Conservation (phyloP, 495 filamentous ascomycete species). For the Endocarpon pusillum region DNA sequence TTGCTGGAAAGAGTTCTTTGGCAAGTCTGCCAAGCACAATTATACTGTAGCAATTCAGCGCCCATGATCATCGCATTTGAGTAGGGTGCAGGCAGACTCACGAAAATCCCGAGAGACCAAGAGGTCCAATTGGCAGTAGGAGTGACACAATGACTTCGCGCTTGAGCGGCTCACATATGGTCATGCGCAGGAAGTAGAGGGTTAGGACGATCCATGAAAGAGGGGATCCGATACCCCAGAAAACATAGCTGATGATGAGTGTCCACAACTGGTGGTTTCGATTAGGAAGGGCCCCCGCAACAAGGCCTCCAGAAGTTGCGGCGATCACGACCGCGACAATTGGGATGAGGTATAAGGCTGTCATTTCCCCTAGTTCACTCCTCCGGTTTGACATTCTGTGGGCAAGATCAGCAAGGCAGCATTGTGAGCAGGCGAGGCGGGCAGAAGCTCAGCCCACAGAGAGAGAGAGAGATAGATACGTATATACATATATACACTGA, state of each 20-base stretch:
- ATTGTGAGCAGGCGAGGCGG: background rate
- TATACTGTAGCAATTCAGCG: slow-evolving; percentile 10
- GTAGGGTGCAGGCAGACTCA: slow-evolving; percentile 1
- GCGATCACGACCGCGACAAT: slow-evolving; percentile 33
- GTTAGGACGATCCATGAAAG: slow-evolving; percentile 28
- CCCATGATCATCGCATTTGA: background rate
- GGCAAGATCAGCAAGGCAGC: background rate
- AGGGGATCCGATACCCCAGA: slow-evolving; percentile 35
- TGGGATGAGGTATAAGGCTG: slow-evolving; percentile 35
- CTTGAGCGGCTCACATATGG: slow-evolving; percentile 28
- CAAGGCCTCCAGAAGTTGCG: slow-evolving; percentile 28
- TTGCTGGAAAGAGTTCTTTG: slow-evolving; percentile 30
- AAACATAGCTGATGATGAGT: slow-evolving; percentile 29
- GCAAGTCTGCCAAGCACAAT: slow-evolving; percentile 39
- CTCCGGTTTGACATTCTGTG: slow-evolving; percentile 4
- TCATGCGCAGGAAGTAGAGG: slow-evolving; percentile 36
- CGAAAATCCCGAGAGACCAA: slow-evolving; percentile 31
- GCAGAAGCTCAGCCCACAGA: background rate
- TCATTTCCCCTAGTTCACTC: slow-evolving; percentile 20
- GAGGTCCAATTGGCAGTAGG: slow-evolving; percentile 35
- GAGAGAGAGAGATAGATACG: slow-evolving; percentile 5
- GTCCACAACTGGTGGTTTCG: slow-evolving; percentile 27
- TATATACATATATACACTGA: too few species aligned
- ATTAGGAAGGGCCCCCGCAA: slow-evolving; percentile 26
- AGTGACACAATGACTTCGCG: slow-evolving; percentile 33